Evolutionary conservation across 345 rosid genomes (phyloP), one percentile per base, ranked within the genome.

Genomic region (Punica granatum): DNA sequence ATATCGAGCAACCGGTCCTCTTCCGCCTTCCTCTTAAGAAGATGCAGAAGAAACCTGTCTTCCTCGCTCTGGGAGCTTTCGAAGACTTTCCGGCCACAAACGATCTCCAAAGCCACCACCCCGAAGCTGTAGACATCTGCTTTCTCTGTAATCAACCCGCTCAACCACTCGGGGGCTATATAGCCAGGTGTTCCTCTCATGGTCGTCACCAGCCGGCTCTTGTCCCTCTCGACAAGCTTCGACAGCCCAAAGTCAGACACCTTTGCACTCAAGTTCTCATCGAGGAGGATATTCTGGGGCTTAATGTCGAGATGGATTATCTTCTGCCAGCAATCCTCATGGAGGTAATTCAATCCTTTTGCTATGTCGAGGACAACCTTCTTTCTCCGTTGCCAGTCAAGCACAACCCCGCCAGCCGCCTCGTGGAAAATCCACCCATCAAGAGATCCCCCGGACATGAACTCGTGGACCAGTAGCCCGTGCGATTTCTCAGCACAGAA

Each of bases 191-290:
- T 68, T 25, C 65, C 71, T 31, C 64, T 60, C 67, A 62, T 63
- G 10, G 46, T 49, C 0, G 49, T 60, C 48, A 69, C 13, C 0
- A 69, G 15, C n/a, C 62, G 67, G 48, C 60, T 63, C 7, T 62
- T 1, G 46, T 69, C 48, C 28, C 37, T 0, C 8, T 69, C 72
- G 3, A 62, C 48, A 0, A 69, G 10, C 66, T 62, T 48, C 1
- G 72, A 33, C 72, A 69, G 25, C 26, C 72, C 72, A 46, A 69
- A 69, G 46, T 69, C 67, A 2, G 15, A 34, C 0, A 69, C n/a
- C 34, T 69, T 48, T 5, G 66, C 67, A 32, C 35, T 62, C n/a
- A n/a, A n/a, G n/a, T n/a, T n/a, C n/a, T n/a, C n/a, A n/a, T n/a
- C n/a, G n/a, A n/a, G n/a, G n/a, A n/a, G n/a, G n/a, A n/a, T n/a